These are phyloP conservation scores for Herpotrichia juniperi DNA, from an alignment of 2,329 filamentous ascomycete species.

Conservation along the genomic window DNA sequence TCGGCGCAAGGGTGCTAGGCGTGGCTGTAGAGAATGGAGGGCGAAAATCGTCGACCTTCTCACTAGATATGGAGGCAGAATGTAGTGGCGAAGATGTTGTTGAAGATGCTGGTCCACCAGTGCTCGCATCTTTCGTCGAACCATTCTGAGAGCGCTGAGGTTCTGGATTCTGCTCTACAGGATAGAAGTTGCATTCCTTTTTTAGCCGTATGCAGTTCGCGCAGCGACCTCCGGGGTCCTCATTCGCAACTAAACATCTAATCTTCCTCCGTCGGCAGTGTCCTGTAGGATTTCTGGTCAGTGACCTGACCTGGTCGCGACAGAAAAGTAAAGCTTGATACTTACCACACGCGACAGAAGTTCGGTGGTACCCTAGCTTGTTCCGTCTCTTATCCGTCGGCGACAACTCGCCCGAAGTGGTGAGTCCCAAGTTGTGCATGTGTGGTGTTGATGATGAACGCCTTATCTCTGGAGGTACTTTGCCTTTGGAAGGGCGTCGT, in stretches of 20 bases:
- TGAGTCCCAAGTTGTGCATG: constrained; percentile 49
- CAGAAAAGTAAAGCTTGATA: constrained; percentile 29
- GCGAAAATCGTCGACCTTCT: constrained; percentile 40
- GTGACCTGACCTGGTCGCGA: constrained; percentile 6
- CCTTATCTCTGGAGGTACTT: constrained; percentile 46
- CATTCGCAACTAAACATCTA: constrained; percentile 78
- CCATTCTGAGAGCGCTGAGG: constrained; percentile 53
- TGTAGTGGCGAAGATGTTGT: constrained; percentile 56
- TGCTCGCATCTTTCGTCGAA: constrained; percentile 51
- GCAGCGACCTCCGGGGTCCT: constrained; percentile 78
- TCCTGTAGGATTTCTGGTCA: constrained; percentile 58
- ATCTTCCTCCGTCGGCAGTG: constrained; percentile 95
- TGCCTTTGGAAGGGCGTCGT: constrained; percentile 47
- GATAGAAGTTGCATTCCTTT: constrained; percentile 91
- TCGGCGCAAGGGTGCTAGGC: constrained; percentile 15
- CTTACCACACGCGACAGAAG: constrained; percentile 94
- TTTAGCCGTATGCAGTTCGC: constrained; percentile 92
- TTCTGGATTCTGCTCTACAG: constrained; percentile 76
- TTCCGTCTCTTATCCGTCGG: constrained; percentile 75
- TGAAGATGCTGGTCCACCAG: constrained; percentile 51
- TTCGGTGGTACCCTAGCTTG: constrained; percentile 94
- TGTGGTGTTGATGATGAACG: constrained; percentile 56
- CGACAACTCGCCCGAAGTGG: constrained; percentile 50
- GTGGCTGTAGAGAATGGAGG: constrained; percentile 25
- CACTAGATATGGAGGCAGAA: constrained; percentile 27